Evolutionary conservation across 305 asterid genomes (phyloP).

Genomic region (Rubia peregrina): DNA sequence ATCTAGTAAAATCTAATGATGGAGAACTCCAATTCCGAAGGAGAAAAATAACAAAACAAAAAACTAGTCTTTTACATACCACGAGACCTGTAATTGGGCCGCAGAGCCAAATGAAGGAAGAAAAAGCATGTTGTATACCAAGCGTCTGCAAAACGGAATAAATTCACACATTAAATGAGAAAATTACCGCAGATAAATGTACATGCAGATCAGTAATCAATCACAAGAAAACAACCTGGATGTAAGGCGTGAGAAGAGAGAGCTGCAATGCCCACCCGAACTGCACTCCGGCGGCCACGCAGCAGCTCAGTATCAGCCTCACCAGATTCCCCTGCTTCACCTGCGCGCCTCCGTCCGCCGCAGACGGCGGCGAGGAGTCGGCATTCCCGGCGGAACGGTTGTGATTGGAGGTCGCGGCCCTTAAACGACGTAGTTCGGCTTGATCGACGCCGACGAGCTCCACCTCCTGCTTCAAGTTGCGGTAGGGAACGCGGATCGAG

Average conservation of each 20-base stretch:
- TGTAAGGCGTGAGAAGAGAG: slow-evolving; percentile 93
- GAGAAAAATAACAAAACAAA: background rate
- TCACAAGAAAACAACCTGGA: slow-evolving; percentile 49
- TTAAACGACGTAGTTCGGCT: slow-evolving; percentile 34
- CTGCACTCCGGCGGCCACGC: slow-evolving; percentile 99
- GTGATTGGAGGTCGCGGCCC: slow-evolving; percentile 30
- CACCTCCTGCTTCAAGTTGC: slow-evolving; percentile 72
- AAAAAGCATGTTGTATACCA: slow-evolving; percentile 91
- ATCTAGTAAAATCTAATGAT: background rate
- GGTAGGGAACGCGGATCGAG: slow-evolving; percentile 79
- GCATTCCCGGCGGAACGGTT: background rate
- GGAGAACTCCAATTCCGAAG: background rate
- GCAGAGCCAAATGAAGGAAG: slow-evolving; percentile 99
- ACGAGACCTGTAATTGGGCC: slow-evolving; percentile 99
- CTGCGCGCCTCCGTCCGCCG: slow-evolving; percentile 26
- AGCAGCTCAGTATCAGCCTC: slow-evolving; percentile 74
- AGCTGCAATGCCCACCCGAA: slow-evolving; percentile 99
- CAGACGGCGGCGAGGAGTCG: slow-evolving; percentile 25
- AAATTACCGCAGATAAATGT: background rate
- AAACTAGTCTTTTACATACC: slow-evolving; percentile 41
- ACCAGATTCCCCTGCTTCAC: slow-evolving; percentile 43
- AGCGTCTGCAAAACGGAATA: slow-evolving; percentile 62
- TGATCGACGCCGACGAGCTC: slow-evolving; percentile 59
- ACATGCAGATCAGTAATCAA: slow-evolving; percentile 3
- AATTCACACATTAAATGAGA: background rate